Conservation (phyloP, 192 early-diverging fungal genomes). For the Coemansia sp. region DNA sequence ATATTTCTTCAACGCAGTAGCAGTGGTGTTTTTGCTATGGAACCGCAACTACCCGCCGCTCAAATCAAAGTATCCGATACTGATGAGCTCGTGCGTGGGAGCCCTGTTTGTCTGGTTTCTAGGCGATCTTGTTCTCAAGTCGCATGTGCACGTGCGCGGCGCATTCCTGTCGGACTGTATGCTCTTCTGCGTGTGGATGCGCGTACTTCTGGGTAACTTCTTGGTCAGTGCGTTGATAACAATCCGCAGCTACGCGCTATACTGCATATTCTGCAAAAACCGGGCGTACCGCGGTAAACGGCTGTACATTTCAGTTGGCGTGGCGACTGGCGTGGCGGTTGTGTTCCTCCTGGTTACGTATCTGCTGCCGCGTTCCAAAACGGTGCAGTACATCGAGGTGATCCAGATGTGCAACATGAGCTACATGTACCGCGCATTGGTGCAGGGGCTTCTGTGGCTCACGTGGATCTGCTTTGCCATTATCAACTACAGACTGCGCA, state of each 20-base stretch:
- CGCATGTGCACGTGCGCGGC: constrained; percentile 45
- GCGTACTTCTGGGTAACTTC: constrained; percentile 36
- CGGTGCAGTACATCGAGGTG: constrained; percentile 32
- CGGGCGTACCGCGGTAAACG: constrained; percentile 39
- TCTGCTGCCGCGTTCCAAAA: constrained; percentile 23
- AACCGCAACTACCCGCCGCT: constrained; percentile 56
- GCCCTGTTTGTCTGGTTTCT: constrained; percentile 51
- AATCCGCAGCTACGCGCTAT: constrained; percentile 47
- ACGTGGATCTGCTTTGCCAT: constrained; percentile 42
- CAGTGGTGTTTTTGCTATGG: constrained; percentile 33
- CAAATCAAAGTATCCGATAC: constrained; percentile 54
- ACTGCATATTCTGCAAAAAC: constrained; percentile 48
- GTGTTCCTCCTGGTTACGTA: constrained; percentile 39
- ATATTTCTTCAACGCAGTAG: constrained; percentile 35
- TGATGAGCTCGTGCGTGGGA: constrained; percentile 42
- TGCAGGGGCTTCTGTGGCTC: constrained; percentile 44
- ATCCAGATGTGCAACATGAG: constrained; percentile 51
- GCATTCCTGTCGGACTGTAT: constrained; percentile 34
- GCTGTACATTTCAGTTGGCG: constrained; percentile 19
- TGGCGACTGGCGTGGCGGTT: constrained; percentile 16
- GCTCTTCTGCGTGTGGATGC: constrained; percentile 51
- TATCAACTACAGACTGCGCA: constrained; percentile 45
- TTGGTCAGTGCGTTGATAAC: constrained; percentile 42
- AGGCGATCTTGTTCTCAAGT: constrained; percentile 51
- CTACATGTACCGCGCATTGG: constrained; percentile 41